Conservation (phyloP, 805 yeast species). For the Pichia sporocuriosa region DNA sequence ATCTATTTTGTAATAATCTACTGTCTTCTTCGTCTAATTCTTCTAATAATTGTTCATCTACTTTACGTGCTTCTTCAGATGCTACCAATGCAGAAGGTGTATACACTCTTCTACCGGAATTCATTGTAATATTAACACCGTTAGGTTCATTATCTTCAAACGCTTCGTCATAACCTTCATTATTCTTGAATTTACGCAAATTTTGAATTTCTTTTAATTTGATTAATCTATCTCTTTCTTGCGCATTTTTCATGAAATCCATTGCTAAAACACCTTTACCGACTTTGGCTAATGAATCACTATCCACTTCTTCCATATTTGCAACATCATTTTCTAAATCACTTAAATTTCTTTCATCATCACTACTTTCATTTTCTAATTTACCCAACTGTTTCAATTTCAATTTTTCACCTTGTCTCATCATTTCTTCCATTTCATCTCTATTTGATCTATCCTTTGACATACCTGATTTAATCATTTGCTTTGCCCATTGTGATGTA, state of each 20-base stretch:
- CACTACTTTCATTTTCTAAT: slow-evolving; percentile 25
- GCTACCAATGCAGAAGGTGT: slow-evolving; percentile 53
- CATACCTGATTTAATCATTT: slow-evolving; percentile 84
- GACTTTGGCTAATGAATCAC: slow-evolving; percentile 35
- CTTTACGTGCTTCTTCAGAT: slow-evolving; percentile 31
- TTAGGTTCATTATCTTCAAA: slow-evolving; percentile 30
- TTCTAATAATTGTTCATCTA: slow-evolving; percentile 31
- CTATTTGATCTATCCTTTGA: slow-evolving; percentile 79
- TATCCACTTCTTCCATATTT: slow-evolving; percentile 34
- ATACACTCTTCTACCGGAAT: slow-evolving; percentile 76
- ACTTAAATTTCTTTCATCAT: slow-evolving; percentile 40
- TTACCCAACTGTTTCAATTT: slow-evolving; percentile 63
- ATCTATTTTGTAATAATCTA: slow-evolving; percentile 37
- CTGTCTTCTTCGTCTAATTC: slow-evolving; percentile 48
- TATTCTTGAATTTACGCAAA: slow-evolving; percentile 43
- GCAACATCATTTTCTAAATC: slow-evolving; percentile 46
- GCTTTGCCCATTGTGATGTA: slow-evolving; percentile 83
- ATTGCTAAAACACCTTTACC: slow-evolving; percentile 89
- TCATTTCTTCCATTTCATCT: slow-evolving; percentile 90
- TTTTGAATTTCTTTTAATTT: slow-evolving; percentile 49
- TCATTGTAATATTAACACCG: slow-evolving; percentile 45
- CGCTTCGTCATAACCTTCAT: slow-evolving; percentile 32
- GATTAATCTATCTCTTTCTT: slow-evolving; percentile 52
- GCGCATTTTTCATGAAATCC: slow-evolving; percentile 95
- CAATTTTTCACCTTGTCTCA: slow-evolving; percentile 76